Percentiles rank a stretch among this genome's conserved stretches.
Evolutionary conservation across 139 green algal species (phyloP).

Genomic region (Coelastrella sp.): DNA sequence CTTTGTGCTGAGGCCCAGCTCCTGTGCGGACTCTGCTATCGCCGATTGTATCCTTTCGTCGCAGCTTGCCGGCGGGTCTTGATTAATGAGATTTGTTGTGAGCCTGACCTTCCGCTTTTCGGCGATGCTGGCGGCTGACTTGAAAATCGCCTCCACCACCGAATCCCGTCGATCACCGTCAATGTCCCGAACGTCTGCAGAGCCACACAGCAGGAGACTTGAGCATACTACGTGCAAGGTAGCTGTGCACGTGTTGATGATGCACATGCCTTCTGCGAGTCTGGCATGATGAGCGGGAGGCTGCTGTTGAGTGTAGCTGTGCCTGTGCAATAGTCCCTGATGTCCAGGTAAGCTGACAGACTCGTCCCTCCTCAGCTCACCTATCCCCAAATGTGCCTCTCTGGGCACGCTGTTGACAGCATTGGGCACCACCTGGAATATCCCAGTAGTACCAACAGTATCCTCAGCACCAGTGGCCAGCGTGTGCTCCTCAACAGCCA

Average conservation of each 20-base stretch:
- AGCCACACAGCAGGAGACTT: no score
- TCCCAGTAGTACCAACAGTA: conserved; percentile 87
- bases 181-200: conserved; percentile 88
- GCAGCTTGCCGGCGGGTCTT: conserved; percentile 89
- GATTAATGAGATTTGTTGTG: conserved; percentile 76
- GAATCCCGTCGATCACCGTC: conserved; percentile 77
- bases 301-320: background rate
- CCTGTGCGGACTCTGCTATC: conserved; percentile 12
- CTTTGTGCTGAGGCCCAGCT: conserved; percentile 52
- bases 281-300: no score
- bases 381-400: conserved; percentile 76
- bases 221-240: no score
- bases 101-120: conserved; percentile 58
- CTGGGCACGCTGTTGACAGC: conserved; percentile 93
- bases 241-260: no score
- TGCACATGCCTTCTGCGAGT: no score
- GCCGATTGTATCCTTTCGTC: conserved; percentile 72
- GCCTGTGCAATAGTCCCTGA: background rate
- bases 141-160: conserved; percentile 71
- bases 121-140: conserved; percentile 73
- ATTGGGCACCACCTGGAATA: conserved; percentile 83
- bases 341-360: background rate
- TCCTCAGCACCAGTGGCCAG: conserved; percentile 76
- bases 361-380: conserved; percentile 31
- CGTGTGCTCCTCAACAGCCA: conserved; percentile 78